Evolutionary conservation across 163 green algal species (phyloP).

Genomic region (Chloromonas sp.): DNA sequence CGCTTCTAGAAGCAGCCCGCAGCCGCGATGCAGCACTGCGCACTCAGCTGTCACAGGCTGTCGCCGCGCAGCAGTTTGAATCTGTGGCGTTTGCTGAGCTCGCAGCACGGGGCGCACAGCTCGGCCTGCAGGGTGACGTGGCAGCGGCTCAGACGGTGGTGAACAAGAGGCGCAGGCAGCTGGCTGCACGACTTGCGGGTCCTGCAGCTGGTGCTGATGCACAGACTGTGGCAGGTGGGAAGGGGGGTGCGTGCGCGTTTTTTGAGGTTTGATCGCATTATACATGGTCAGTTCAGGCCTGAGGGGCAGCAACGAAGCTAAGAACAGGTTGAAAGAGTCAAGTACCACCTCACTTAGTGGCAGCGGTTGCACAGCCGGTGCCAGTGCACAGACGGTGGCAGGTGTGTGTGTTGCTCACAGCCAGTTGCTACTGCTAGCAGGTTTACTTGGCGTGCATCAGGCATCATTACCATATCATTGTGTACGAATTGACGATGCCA

Average conservation of each 20-base stretch:
- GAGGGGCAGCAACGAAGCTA: no score
- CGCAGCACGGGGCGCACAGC: not conserved
- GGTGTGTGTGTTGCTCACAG: not conserved
- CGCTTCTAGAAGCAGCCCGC: not conserved
- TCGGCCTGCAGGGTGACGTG: constrained; percentile 5
- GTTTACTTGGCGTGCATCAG: no score
- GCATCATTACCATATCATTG: no score
- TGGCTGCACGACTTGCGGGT: not conserved
- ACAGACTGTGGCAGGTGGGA: not conserved
- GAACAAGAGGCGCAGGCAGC: not conserved
- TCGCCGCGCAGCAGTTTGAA: not conserved
- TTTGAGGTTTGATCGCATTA: no score
- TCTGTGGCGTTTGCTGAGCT: not conserved
- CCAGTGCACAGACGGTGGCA: not conserved
- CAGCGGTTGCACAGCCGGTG: not conserved
- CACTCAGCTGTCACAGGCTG: not conserved
- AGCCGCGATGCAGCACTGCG: not conserved
- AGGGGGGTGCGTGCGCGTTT: no score
- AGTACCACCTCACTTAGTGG: no score
- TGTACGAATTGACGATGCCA: no score
- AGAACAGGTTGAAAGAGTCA: no score
- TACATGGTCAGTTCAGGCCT: no score
- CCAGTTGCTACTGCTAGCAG: no score
- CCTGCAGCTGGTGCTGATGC: not conserved
- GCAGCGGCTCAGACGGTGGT: not conserved